Base-by-base conservation (phyloP, 176 grass and related monocot genomes). In the Tillandsia fasciculata region DNA sequence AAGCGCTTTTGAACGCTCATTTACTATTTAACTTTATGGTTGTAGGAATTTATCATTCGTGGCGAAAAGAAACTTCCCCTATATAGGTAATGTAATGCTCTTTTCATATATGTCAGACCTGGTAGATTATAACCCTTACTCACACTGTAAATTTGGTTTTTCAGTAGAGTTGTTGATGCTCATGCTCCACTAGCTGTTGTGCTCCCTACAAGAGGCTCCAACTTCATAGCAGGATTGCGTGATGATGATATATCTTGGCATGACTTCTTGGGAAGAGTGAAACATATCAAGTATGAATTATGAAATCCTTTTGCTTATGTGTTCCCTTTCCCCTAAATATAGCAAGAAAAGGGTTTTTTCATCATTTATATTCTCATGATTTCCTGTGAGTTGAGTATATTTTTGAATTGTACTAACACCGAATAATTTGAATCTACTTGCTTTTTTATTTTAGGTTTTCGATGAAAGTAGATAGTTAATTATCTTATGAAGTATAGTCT, bases 81-180 rank as follows among this genome's bases (percentile, higher is more conserved):
- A 64, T 92, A 90, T 70, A 92, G 94, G 94, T 97, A 56, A 12
- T 80, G 61, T 52, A 76, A 63, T 79, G 29, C 28, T 64, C 65
- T 23, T 42, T 65, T 69, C 59, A 9, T 15, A 26, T 70, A 49
- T 63, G 52, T 49, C 11, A 27, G 53, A 70, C 52, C 68, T 26
- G 12, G 13, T 47, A 68, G 51, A 49, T 24, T 64, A 12, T 70
- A 70, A 29, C 22, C 73, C 4, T 70, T 79, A 66, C 83, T 91
- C 48, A 80, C 66, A 49, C 50, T 59, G 50, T 74, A 54, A 27
- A 20, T 83, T 81, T 72, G 70, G 23, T 83, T 82, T 8, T 90
- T 52, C 79, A 97, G 94, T 90, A 80, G 87, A 92, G 77, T 93
- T 53, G 77, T 97, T 68, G 94, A 97, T 70, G 94, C 89, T 72